A percentile compares a stretch with the other conserved stretches of the same genome.
Evolutionary conservation across 176 grass and related monocot genomes (phyloP).

Genomic region (Triticum aestivum): DNA sequence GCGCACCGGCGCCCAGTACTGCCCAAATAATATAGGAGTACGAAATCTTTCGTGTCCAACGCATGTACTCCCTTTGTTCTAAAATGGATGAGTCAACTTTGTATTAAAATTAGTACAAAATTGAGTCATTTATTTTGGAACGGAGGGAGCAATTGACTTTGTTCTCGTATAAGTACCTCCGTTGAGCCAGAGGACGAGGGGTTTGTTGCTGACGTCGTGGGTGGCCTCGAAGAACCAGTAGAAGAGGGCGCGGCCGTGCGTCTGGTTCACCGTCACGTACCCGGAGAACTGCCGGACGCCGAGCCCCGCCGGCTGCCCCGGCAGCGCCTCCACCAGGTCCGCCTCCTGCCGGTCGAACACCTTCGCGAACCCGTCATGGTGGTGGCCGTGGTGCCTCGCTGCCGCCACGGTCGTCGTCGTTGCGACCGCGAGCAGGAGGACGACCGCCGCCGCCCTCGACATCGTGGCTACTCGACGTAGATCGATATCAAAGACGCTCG

Average conservation of each 20-base stretch:
- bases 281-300: conserved; percentile 62
- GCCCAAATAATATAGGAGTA: too few species aligned
- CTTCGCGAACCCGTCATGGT: neutral
- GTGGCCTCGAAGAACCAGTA: conserved; percentile 91
- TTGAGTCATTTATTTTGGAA: too few species aligned
- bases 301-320: conserved; percentile 55
- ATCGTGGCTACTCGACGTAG: neutral
- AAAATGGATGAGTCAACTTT: too few species aligned
- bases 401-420: neutral
- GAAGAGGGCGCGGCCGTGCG: conserved; percentile 76
- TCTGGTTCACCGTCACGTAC: conserved; percentile 77
- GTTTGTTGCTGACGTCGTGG: conserved; percentile 47
- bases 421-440: neutral
- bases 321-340: conserved; percentile 49
- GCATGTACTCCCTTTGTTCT: too few species aligned
- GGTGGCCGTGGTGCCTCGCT: neutral
- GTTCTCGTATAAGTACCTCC: neutral
- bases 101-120: too few species aligned
- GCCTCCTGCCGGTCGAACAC: conserved; percentile 53
- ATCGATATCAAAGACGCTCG: neutral
- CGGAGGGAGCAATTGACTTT: too few species aligned
- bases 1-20: too few species aligned
- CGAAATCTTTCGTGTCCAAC: too few species aligned
- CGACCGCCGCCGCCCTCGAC: neutral
- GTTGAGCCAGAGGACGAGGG: conserved; percentile 39